Evolutionary conservation across 169 alveolate genomes (phyloP), one percentile per base, ranked within the genome.

Genomic region (Theileria parva): DNA sequence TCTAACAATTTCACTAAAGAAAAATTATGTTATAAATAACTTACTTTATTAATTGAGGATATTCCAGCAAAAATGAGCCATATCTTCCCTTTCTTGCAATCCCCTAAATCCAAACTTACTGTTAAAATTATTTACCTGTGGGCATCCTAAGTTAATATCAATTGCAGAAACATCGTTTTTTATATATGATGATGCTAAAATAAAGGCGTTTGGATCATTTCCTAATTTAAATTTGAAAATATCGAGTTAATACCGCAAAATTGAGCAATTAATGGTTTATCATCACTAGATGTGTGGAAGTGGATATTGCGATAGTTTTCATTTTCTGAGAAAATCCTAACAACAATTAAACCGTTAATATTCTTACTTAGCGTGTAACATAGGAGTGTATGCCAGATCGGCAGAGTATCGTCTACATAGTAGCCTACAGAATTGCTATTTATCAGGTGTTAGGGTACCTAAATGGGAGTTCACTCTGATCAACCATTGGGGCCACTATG

Each of bases 81-180:
- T 96, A 96, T 71, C 93, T 93, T 9, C 98, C 98, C 78, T 90
- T 92, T 83, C 85, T 94, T 34, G 98, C 98, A 19, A 96, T 96
- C 57, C 94, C 96, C 87, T 74, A 68, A 32, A 19, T 23, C 3
- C 7, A 30, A 64, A 27, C n/a, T n/a, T n/a, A 21, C 8, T 30
- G 7, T 17, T 65, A 21, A 28, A 57, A 0, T 30, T 19, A 19
- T 3, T 0, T n/a, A 74, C 81, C 83, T 96, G 97, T n/a, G 98
- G 98, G 69, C 98, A 96, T 0, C 98, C 98, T 57, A 95, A 81
- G 88, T 96, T 96, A 30, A 96, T 68, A 87, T 96, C 98, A n/a
- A 96, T 95, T 39, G 97, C 97, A 27, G 93, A 93, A 55, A 95
- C 96, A 50, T 94, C 87, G 60, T 93, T 90, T 80, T 96, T 93